Percentiles rank a stretch among this genome's conserved stretches.
These are phyloP conservation scores for Fagopyrum tataricum DNA, from an alignment of 148 eudicot species.

Conservation along the genomic window DNA sequence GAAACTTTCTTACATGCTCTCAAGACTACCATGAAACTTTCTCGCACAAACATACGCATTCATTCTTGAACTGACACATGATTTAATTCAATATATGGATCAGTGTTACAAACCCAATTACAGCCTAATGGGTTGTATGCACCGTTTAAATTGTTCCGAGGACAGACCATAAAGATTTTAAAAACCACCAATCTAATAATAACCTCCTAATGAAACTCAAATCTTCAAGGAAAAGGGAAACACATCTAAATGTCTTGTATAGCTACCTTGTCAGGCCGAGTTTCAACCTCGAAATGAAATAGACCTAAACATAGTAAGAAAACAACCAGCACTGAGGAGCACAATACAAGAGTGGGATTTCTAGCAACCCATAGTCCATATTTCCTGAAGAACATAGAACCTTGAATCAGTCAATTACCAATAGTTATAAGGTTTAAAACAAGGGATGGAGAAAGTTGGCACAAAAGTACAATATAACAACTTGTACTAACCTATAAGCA, in stretches of 20 bases:
- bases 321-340: conserved; percentile 49
- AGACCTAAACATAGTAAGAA: conserved; percentile 58
- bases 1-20: neutral
- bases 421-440: neutral
- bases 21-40: conserved; percentile 1
- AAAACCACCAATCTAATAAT: neutral
- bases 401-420: neutral
- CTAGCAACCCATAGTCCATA: conserved; percentile 75
- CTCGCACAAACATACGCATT: neutral
- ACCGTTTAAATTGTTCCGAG: neutral
- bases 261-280: conserved; percentile 64
- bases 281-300: conserved; percentile 55
- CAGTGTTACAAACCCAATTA: neutral
- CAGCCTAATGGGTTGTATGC: neutral
- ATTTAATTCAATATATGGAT: neutral
- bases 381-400: conserved; percentile 30
- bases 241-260: neutral
- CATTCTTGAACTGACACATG: neutral
- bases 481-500: conserved; percentile 41
- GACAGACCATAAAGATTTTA: neutral
- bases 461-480: neutral
- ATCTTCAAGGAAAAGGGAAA: neutral
- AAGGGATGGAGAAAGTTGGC: neutral
- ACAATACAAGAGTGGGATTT: conserved; percentile 50
- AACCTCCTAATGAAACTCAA: neutral